Base-by-base conservation (phyloP, 345 rosid genomes). In the Acer campestre region DNA sequence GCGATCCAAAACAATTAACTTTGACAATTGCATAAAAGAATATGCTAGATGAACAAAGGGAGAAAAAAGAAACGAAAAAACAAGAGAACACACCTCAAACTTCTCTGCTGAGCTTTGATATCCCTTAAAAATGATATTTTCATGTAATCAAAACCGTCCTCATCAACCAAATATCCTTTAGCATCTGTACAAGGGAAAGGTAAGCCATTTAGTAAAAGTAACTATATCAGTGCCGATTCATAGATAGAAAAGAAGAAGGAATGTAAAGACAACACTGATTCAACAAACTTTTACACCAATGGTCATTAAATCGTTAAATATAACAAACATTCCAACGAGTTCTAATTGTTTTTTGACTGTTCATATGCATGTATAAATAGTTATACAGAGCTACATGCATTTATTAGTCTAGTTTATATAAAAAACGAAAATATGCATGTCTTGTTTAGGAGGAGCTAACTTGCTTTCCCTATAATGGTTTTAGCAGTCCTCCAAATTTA, bases 41-140 rank as follows among this genome's bases (percentile, higher is more conserved):
- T 44, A 40, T n/a, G 14, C 55, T 68, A 48, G 9, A 23, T 31
- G 29, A 38, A 18, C 48, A 13, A 66, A 9, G 63, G 27, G 63
- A 59, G 23, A 6, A 35, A 48, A 25, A 48, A 2, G 27, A 58
- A 58, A 58, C 3, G 9, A 35, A 58, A 71, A 64, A 55, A 51
- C 13, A 10, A 46, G 49, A 46, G 59, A 76, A 61, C 58, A 70
- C 73, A 94, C 98, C 99, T 91, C 89, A 96, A 84, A 81, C 97
- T 92, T 91, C 97, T 92, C 74, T 94, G 98, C 82, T 96, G 98
- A 51, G 95, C 86, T 91, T 94, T 94, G 81, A 96, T 87, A 71
- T 96, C 99, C 85, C 99, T 93, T 82, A 96, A 83, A 85, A 96
- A 92, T 66, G 97, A 87, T 83, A 96, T 91, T 88, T 96, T 96